Conservation (phyloP, 257 asterid species). For the Nicotiana paniculata region DNA sequence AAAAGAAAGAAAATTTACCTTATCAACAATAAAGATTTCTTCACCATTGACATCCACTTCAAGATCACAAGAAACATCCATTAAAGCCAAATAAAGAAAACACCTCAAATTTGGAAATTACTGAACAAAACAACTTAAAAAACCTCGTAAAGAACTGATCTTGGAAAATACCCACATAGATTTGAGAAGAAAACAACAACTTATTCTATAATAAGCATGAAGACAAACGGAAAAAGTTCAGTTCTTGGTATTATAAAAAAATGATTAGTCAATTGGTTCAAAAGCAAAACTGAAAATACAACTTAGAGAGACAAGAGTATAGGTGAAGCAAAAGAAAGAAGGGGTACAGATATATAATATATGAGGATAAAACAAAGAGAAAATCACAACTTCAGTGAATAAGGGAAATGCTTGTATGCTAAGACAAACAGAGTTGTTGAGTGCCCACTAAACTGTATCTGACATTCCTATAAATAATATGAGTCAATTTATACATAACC, state of each 20-base stretch:
- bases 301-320: constrained; percentile 42
- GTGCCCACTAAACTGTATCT: constrained; percentile 38
- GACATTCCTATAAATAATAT: constrained; percentile 24
- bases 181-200: constrained; percentile 17
- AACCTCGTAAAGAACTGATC: constrained; percentile 5
- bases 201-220: constrained; percentile 42
- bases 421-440: constrained; percentile 18
- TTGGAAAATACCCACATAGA: constrained; percentile 15
- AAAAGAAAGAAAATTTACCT: constrained; percentile 35
- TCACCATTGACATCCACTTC: constrained; percentile 93
- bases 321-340: constrained; percentile 37
- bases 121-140: neutral
- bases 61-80: constrained; percentile 60
- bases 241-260: constrained; percentile 41
- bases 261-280: constrained; percentile 23
- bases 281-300: constrained; percentile 10
- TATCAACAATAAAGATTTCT: constrained; percentile 59
- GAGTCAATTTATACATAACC: constrained; percentile 1
- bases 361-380: constrained; percentile 8
- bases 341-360: constrained; percentile 21
- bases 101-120: constrained; percentile 35
- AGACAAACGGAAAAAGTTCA: constrained; percentile 47
- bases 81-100: constrained; percentile 29
- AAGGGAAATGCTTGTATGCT: neutral
- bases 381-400: constrained; percentile 22